Evolutionary conservation across 2,329 filamentous ascomycete genomes (phyloP).

Genomic region (Ophiosphaerella herpotricha): DNA sequence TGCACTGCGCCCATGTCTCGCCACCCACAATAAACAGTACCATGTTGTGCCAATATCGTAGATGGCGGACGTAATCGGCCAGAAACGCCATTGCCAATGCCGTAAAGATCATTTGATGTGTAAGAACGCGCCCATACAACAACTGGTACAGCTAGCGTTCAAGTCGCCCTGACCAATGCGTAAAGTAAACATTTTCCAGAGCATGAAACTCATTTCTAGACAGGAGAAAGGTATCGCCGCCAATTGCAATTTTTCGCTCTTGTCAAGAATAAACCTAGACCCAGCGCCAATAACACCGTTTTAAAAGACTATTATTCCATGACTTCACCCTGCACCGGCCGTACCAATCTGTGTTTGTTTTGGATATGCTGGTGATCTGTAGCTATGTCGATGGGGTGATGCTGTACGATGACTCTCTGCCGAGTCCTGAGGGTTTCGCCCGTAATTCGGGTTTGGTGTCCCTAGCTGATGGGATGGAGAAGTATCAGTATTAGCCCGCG

Average conservation of each 20-base stretch:
- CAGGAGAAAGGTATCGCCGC: conserved; percentile 17
- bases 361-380: conserved; percentile 42
- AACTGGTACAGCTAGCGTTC: not conserved
- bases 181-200: too few species aligned
- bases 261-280: conserved; percentile 14
- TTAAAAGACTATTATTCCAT: conserved; percentile 2
- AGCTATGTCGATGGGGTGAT: conserved; percentile 46
- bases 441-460: conserved; percentile 41
- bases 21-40: not conserved
- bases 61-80: conserved; percentile 13
- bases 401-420: conserved; percentile 42
- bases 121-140: not conserved
- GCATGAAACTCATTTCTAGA: conserved; percentile 3
- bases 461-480: conserved; percentile 36
- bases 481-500: conserved; percentile 26
- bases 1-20: not conserved
- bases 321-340: conserved; percentile 39
- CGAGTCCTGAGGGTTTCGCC: conserved; percentile 38
- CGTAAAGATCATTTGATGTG: conserved; percentile 1
- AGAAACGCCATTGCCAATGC: conserved; percentile 33
- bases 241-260: conserved; percentile 14
- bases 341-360: conserved; percentile 44
- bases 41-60: conserved; percentile 7
- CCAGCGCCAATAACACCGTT: conserved; percentile 34
- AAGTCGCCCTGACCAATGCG: not conserved